Percentiles rank a stretch among this genome's conserved stretches.
phyloP scores from a whole-genome alignment of 192 early-diverging fungal species.

The Coemansia sp. region DNA sequence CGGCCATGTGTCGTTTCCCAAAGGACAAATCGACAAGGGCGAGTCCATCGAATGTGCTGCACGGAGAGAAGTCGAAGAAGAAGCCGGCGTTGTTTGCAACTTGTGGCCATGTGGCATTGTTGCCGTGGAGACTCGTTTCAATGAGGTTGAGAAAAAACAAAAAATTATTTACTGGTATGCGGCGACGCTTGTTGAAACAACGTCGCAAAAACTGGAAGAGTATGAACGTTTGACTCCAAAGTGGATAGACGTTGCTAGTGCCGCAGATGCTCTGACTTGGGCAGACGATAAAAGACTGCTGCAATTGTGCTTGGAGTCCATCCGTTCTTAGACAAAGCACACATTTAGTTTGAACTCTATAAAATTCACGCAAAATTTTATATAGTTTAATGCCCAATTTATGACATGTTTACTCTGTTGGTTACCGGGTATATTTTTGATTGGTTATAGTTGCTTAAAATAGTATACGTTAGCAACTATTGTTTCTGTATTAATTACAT shows the following conservation, averaged over 20 bases:
- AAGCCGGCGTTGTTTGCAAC: constrained; percentile 32
- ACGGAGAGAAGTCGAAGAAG: constrained; percentile 36
- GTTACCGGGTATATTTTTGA: too few species aligned
- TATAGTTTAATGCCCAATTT: too few species aligned
- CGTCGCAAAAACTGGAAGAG: constrained; percentile 26
- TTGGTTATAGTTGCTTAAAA: too few species aligned
- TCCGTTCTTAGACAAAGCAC: too few species aligned
- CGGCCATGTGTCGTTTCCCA: constrained; percentile 25
- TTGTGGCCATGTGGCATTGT: constrained; percentile 20
- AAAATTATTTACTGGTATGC: constrained; percentile 49
- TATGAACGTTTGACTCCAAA: constrained; percentile 15
- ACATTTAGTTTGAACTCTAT: too few species aligned
- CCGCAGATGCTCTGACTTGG: constrained; percentile 12
- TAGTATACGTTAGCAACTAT: too few species aligned
- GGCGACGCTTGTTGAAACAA: constrained; percentile 13
- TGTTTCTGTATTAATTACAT: too few species aligned
- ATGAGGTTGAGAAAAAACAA: constrained; percentile 10
- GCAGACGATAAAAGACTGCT: constrained; percentile 20
- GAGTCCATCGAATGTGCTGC: constrained; percentile 29
- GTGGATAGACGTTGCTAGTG: constrained; percentile 19
- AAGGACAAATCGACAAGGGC: constrained; percentile 31
- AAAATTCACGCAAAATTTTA: too few species aligned
- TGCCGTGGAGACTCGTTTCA: constrained; percentile 28
- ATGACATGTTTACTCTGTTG: too few species aligned
- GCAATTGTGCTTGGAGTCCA: not conserved